Conservation (phyloP, 495 filamentous ascomycete species). For the Lentithecium fluviatile region DNA sequence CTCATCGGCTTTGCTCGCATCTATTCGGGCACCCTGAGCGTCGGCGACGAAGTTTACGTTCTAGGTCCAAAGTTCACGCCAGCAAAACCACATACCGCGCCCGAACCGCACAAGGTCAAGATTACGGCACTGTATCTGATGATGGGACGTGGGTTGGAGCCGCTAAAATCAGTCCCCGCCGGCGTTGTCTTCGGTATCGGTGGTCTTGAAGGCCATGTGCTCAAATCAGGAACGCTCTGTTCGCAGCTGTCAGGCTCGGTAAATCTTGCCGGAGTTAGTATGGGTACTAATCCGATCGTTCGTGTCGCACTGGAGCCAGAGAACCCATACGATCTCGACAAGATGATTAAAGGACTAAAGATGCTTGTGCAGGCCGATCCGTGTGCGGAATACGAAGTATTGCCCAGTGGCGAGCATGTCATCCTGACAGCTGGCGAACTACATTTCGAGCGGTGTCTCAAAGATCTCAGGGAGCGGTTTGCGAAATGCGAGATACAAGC, state of each 20-base stretch:
- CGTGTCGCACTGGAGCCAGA: constrained; percentile 89
- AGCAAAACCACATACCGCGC: constrained; percentile 67
- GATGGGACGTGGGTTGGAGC: constrained; percentile 89
- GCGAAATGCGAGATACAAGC: constrained; percentile 94
- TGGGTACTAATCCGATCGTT: constrained; percentile 82
- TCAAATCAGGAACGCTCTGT: constrained; percentile 94
- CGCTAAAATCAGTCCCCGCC: constrained; percentile 79
- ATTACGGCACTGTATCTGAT: constrained; percentile 90
- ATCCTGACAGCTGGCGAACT: constrained; percentile 91
- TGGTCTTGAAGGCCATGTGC: constrained; percentile 82
- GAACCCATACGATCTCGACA: constrained; percentile 82
- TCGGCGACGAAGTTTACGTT: constrained; percentile 89
- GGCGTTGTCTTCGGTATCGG: constrained; percentile 96
- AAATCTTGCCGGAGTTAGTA: constrained; percentile 84
- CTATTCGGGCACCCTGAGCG: constrained; percentile 83
- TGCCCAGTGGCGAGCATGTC: constrained; percentile 92
- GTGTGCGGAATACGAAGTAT: constrained; percentile 91
- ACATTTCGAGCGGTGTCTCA: constrained; percentile 90
- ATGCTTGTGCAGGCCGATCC: constrained; percentile 93
- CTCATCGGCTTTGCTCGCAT: constrained; percentile 93
- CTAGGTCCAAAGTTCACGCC: constrained; percentile 89
- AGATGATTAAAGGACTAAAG: constrained; percentile 86
- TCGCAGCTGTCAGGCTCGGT: constrained; percentile 83
- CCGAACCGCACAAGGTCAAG: constrained; percentile 77
- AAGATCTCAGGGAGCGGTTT: constrained; percentile 89